Conservation (phyloP, 2,329 filamentous ascomycete species). For the Stagonosporopsis rhizophila region DNA sequence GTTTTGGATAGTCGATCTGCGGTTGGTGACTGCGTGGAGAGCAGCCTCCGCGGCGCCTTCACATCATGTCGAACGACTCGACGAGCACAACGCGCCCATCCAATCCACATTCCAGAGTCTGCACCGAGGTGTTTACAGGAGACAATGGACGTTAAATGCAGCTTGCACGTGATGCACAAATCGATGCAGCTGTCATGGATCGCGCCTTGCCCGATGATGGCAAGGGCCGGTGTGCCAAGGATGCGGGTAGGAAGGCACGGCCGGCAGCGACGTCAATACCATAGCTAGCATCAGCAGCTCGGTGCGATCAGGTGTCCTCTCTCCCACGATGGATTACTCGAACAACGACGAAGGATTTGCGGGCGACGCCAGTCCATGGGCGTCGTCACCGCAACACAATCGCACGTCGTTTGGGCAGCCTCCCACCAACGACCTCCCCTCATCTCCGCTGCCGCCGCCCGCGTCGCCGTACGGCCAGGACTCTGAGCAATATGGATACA, state of each 20-base stretch:
- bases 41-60: slow-evolving; percentile 36
- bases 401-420: slow-evolving; percentile 56
- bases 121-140: slow-evolving; percentile 13
- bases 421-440: slow-evolving; percentile 51
- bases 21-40: slow-evolving; percentile 34
- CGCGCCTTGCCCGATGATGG: slow-evolving; percentile 38
- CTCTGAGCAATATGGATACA: slow-evolving; percentile 45
- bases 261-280: slow-evolving; percentile 23
- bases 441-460: slow-evolving; percentile 51
- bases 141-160: slow-evolving; percentile 6
- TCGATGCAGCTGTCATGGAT: slow-evolving; percentile 21
- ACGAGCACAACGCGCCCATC: slow-evolving; percentile 46
- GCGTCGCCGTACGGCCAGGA: slow-evolving; percentile 49
- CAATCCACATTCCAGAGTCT: slow-evolving; percentile 43
- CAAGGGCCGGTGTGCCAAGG: slow-evolving; percentile 33
- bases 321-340: slow-evolving; percentile 69
- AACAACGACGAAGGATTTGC: slow-evolving; percentile 64
- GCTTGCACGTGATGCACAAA: slow-evolving; percentile 37
- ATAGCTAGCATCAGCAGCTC: slow-evolving; percentile 24
- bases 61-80: slow-evolving; percentile 44
- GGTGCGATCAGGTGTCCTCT: slow-evolving; percentile 30
- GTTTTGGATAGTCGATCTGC: slow-evolving; percentile 64
- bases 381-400: slow-evolving; percentile 62
- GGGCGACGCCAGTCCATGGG: slow-evolving; percentile 68
- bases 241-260: slow-evolving; percentile 13